Evolutionary conservation across 2,329 filamentous ascomycete genomes (phyloP), one percentile per base, ranked within the genome.

Genomic region (Seiridium cupressi): DNA sequence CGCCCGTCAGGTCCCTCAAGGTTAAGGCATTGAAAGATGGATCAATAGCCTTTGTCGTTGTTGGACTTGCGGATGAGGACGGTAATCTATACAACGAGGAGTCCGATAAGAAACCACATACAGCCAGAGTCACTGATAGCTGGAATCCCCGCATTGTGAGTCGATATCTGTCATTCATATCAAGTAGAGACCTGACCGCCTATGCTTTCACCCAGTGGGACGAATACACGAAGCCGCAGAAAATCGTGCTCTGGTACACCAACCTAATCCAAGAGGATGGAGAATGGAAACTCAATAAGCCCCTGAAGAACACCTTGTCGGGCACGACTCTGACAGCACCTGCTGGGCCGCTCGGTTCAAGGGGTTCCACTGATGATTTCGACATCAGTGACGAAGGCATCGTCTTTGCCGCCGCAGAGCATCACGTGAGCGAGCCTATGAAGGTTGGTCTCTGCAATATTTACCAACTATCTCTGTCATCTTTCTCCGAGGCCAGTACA

Each of bases 181-280:
- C 8, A 34, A 13, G 9, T 31, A 34, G 10, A 7, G n/a, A 18
- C 6, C 31, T 44, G 7, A 55, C 36, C 8, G 1, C 18, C 18
- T 1, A 40, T 13, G 13, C 3, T 8, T 2, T 4, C 44, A 4
- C n/a, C 13, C 55, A 78, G 72, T 73, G 71, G 71, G 70, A 74
- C 58, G 59, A 66, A 1, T 72, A 73, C 40, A 65, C 65, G 32
- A 70, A 68, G 31, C 64, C 68, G 6, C 66, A 73, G 44, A 71
- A 66, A 26, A 70, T 74, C 57, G 64, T 69, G 4, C 70, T 80
- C 34, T 79, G 76, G 73, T 79, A 77, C 65, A 73, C 71, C 8
- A 69, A 65, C 9, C 65, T 79, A 6, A 57, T 57, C 13, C 67
- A 69, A 5, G 60, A 63, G n/a, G 63, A 70, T 31, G 67, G 64